These are phyloP conservation scores for Chamaenerion angustifolium DNA, from an alignment of 345 rosid genomes.

Conservation along the genomic window DNA sequence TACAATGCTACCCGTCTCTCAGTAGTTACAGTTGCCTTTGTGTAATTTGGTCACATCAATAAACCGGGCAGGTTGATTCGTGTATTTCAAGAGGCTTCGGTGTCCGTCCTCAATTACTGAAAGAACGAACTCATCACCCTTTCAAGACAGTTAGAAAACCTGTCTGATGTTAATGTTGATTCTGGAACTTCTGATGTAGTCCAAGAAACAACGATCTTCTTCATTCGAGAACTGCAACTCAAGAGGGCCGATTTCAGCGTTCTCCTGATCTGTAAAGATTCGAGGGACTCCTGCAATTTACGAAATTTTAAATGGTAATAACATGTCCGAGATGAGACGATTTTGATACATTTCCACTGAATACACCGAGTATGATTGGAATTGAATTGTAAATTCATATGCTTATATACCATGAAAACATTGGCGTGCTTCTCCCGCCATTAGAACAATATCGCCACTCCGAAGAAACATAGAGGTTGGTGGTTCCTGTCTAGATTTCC, in stretches of 20 bases:
- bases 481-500: conserved; percentile 59
- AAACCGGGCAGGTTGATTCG: no score
- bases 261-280: conserved; percentile 52
- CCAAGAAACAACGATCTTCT: conserved; percentile 21
- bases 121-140: no score
- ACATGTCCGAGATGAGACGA: no score
- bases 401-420: conserved; percentile 60
- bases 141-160: conserved; percentile 25
- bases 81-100: no score
- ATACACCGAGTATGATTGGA: no score
- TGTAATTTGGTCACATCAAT: no score
- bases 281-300: conserved; percentile 56
- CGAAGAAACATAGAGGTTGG: conserved; percentile 86
- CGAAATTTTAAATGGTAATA: no score
- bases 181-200: conserved; percentile 67
- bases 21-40: no score
- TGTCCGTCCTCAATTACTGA: no score
- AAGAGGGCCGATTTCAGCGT: conserved; percentile 45
- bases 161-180: conserved; percentile 84
- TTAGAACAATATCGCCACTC: conserved; percentile 83
- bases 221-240: conserved; percentile 30
- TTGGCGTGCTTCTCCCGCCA: conserved; percentile 94
- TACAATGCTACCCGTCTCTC: no score
- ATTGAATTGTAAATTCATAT: no score
- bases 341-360: no score